phyloP scores from a whole-genome alignment of 768 basidiomycete species.

The Phlegmacium glaucopus region DNA sequence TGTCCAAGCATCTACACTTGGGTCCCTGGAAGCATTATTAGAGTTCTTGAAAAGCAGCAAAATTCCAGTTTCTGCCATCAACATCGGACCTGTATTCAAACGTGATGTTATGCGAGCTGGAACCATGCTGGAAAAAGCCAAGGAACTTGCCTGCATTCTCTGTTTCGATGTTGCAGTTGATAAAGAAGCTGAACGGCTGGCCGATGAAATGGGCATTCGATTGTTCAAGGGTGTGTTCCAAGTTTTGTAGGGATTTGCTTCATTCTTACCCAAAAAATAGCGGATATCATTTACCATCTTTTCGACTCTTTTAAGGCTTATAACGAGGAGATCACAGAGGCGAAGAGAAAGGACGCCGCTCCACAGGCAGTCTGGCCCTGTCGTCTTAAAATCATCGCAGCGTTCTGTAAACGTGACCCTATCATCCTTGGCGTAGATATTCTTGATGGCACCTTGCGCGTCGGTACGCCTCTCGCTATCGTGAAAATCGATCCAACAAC shows the following conservation, averaged over 20 bases:
- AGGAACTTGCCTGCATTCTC: slow-evolving; percentile 91
- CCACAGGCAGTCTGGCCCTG: slow-evolving; percentile 98
- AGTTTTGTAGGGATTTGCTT: neutral
- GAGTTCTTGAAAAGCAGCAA: slow-evolving; percentile 95
- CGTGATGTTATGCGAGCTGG: slow-evolving; percentile 90
- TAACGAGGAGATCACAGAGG: slow-evolving; percentile 87
- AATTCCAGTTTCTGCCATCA: slow-evolving; percentile 96
- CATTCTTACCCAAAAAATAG: slow-evolving; percentile 37
- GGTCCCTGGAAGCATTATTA: slow-evolving; percentile 92
- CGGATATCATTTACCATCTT: slow-evolving; percentile 97
- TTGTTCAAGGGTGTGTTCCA: slow-evolving; percentile 81
- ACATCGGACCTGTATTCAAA: slow-evolving; percentile 96
- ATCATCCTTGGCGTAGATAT: slow-evolving; percentile 98
- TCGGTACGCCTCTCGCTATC: slow-evolving; percentile 94
- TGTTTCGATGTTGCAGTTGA: slow-evolving; percentile 96
- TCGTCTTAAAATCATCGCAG: slow-evolving; percentile 87
- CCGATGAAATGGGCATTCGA: slow-evolving; percentile 91
- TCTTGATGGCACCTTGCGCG: slow-evolving; percentile 83
- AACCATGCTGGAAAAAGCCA: slow-evolving; percentile 94
- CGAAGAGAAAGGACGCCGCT: slow-evolving; percentile 88
- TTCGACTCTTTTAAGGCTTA: slow-evolving; percentile 97
- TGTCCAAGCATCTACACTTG: slow-evolving; percentile 95
- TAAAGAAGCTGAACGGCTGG: slow-evolving; percentile 87
- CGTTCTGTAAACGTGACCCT: slow-evolving; percentile 95
- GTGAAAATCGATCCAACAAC: slow-evolving; percentile 88